Base-by-base conservation (phyloP, 192 early-diverging fungal species). In the Rhizophagus clarus region DNA sequence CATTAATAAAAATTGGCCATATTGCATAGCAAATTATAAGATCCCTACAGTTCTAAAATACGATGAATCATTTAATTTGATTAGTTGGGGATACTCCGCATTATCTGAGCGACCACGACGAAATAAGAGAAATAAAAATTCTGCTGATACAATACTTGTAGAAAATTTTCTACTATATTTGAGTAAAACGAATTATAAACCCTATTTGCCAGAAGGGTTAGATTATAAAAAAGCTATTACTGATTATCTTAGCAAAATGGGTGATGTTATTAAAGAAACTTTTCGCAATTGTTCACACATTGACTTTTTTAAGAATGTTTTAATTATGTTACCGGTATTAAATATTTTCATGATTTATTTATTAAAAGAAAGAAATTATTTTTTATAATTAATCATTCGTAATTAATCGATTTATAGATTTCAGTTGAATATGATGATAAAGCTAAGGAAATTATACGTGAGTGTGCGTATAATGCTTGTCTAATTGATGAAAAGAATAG, bases 381-480 rank as follows among this genome's bases (percentile, higher is more conserved):
- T 45, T 45, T 0, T 40, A 45, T 45, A 11, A 45, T 45, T 45
- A 45, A 45, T 1, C 0, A 1, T 12, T 7, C 3, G 37, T 40
- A 40, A 2, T 12, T 12, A 12, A 40, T 66, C 1, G 12, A 67
- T 89, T 70, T 86, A 86, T 74, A 82, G 29, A 37, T 72, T 72
- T 8, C 71, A 26, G 40, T 22, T n/a, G 71, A 72, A 72, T 72
- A 42, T 0, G 45, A 72, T 72, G 31, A 72, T 4, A 22, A 51
- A 24, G 86, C 87, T 26, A 89, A 87, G 74, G 82, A 79, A 7
- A 84, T 84, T 24, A 88, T 89, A 87, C 79, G 88, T 26, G 84
- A 86, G 40, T 85, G 87, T 29, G 88, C 87, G 28, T 81, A 85
- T 51, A 76, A 87, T n/a, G 88, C 88, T 31, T 85, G 83, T 31